phyloP scores from a whole-genome alignment of 2,329 filamentous ascomycete species.

The Hortaea sp. region DNA sequence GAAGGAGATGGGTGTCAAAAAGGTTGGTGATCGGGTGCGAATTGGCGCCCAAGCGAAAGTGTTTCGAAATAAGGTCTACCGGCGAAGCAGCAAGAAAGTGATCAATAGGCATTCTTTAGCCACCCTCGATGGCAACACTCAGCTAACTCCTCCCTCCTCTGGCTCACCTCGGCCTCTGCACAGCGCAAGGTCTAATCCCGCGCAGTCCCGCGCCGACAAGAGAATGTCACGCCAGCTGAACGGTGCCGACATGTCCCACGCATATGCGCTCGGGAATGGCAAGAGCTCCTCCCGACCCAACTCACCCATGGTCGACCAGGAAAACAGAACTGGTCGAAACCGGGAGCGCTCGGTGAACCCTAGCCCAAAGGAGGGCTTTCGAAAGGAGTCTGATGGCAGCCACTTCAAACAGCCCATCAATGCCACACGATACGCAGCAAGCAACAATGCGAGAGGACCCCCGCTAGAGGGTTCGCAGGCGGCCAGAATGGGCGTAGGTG shows the following conservation, averaged over 20 bases:
- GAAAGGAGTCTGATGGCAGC: conserved; percentile 39
- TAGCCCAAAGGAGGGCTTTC: conserved; percentile 45
- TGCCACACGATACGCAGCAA: conserved; percentile 24
- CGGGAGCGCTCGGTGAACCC: conserved; percentile 49
- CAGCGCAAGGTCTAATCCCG: conserved; percentile 38
- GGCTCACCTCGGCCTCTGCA: conserved; percentile 55
- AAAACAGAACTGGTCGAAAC: conserved; percentile 38
- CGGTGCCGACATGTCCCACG: conserved; percentile 8
- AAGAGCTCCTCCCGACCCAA: conserved; percentile 49
- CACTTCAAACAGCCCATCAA: conserved; percentile 46
- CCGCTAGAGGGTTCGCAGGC: conserved; percentile 54
- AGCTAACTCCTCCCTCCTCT: conserved; percentile 49
- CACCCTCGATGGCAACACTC: conserved; percentile 56
- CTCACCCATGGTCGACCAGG: conserved; percentile 57
- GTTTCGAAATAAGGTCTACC: conserved; percentile 40
- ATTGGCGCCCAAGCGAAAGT: conserved; percentile 48
- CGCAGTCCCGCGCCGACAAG: conserved; percentile 36
- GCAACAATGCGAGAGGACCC: conserved; percentile 33
- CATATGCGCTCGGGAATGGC: background rate
- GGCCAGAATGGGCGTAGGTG: conserved; percentile 39
- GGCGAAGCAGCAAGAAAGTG: conserved; percentile 52
- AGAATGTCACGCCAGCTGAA: conserved; percentile 38
- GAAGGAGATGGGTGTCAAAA: conserved; percentile 97
- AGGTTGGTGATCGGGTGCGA: conserved; percentile 89
- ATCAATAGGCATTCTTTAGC: conserved; percentile 74